Base-by-base conservation (phyloP, 2,329 filamentous ascomycete species). In the Metarhizium rileyi region DNA sequence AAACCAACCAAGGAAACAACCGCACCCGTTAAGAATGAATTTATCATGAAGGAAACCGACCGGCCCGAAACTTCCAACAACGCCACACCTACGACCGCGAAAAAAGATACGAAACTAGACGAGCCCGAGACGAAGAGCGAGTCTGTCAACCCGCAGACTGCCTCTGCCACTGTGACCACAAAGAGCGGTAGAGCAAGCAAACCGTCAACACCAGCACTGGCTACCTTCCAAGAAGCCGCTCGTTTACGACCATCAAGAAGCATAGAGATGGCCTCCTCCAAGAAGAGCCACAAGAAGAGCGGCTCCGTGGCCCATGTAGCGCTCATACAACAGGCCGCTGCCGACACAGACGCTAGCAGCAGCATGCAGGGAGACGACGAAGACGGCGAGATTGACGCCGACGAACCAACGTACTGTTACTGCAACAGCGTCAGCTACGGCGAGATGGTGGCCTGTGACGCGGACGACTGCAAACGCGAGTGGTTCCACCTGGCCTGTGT, bases 401-500 rank as follows among this genome's bases (percentile, higher is more conserved):
- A 86, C 55, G 86, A 90, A 62, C 84, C 82, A 35, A 74, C 81
- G 14, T 90, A 90, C 65, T 89, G 87, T 65, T 87, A 87, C 67
- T 90, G 87, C 64, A 85, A 89, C 57, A 78, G 83, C 44, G 82
- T 89, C 49, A 89, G 85, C 59, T 90, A 89, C 61, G 86, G 87
- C 20, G 86, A 88, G 67, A 90, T 90, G 87, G 85, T 90, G 41
- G 87, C 84, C 2, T 90, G 86, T 61, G 87, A 90, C 63, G 81
- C 81, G 7, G 78, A 84, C 52, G 78, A 80, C 45, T 90, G 87
- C 66, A 76, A 80, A 56, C 76, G 80, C 53, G 86, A 90, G 66
- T 90, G 87, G 87, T 91, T 90, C 70, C 87, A 90, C 72, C 69
- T 93, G 46, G 84, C 83, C 46, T 93, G 87, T 64, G 87, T 89